Conservation (phyloP, 371 early-diverging fungal genomes). For the Vairimorpha apis region DNA sequence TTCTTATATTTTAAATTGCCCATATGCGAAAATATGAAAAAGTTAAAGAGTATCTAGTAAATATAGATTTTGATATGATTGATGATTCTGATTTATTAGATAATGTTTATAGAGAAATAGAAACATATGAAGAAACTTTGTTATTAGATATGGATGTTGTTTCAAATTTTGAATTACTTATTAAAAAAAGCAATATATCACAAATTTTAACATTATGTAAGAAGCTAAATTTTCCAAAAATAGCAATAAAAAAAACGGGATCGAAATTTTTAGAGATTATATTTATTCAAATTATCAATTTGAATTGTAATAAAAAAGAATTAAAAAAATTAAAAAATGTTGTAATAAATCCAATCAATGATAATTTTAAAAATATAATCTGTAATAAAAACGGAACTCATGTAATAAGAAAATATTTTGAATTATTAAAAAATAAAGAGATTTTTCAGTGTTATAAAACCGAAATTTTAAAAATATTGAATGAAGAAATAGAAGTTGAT, state of each 20-base stretch:
- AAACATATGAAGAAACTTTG: conserved; percentile 12
- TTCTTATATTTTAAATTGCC: neutral
- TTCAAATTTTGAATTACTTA: conserved; percentile 33
- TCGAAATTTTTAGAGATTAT: conserved; percentile 39
- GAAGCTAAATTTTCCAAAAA: conserved; percentile 5
- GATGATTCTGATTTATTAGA: conserved; percentile 23
- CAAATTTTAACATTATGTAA: conserved; percentile 34
- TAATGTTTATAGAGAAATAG: conserved; percentile 50
- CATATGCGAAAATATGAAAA: conserved; percentile 3
- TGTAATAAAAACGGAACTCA: conserved; percentile 36
- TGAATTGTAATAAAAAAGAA: conserved; percentile 9
- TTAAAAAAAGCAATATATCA: conserved; percentile 15
- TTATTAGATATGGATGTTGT: neutral
- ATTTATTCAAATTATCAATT: conserved; percentile 16
- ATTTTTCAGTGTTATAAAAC: conserved; percentile 11
- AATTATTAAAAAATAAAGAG: conserved; percentile 18
- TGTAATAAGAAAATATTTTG: conserved; percentile 37
- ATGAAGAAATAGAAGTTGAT: conserved; percentile 9
- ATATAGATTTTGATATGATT: conserved; percentile 22
- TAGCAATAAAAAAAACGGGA: conserved; percentile 43
- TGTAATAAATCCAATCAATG: neutral
- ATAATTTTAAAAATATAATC: conserved; percentile 8
- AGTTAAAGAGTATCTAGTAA: conserved; percentile 27
- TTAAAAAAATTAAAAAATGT: neutral
- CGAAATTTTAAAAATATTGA: conserved; percentile 5